phyloP scores from a whole-genome alignment of 345 rosid genomes.

The Durio zibethinus region DNA sequence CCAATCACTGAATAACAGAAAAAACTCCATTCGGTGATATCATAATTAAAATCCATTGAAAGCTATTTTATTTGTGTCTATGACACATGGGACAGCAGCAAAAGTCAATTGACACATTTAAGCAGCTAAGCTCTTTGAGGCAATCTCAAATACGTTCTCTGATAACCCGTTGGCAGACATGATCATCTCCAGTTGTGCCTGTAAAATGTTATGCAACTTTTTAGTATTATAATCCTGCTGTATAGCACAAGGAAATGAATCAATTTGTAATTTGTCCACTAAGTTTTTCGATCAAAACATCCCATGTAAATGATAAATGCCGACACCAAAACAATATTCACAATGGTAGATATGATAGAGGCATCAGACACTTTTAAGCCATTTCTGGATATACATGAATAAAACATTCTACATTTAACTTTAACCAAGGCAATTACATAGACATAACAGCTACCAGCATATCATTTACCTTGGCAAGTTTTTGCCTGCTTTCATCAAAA shows the following conservation, averaged over 20 bases:
- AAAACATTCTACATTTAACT: not conserved
- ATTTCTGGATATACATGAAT: not conserved
- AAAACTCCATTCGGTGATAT: not conserved
- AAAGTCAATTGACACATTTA: conserved; percentile 14
- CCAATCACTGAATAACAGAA: not conserved
- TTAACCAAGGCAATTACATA: not conserved
- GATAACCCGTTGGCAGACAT: conserved; percentile 85
- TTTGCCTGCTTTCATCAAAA: conserved; percentile 76
- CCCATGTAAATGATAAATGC: not conserved
- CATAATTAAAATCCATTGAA: too few relatives aligned
- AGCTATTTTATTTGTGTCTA: not conserved
- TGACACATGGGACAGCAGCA: not conserved
- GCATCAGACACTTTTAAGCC: not conserved
- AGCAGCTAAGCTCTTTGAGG: conserved; percentile 86
- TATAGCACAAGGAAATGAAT: not conserved
- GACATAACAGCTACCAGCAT: not conserved
- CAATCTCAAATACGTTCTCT: conserved; percentile 91
- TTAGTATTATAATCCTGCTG: not conserved
- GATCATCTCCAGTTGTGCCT: conserved; percentile 97
- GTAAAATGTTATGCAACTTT: conserved; percentile 17
- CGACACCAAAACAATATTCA: too few relatives aligned
- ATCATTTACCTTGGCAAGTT: conserved; percentile 77
- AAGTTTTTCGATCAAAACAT: not conserved
- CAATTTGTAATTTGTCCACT: not conserved
- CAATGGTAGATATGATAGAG: not conserved